Conservation (phyloP, 306 rosid genomes). For the Crataegus laevigata region DNA sequence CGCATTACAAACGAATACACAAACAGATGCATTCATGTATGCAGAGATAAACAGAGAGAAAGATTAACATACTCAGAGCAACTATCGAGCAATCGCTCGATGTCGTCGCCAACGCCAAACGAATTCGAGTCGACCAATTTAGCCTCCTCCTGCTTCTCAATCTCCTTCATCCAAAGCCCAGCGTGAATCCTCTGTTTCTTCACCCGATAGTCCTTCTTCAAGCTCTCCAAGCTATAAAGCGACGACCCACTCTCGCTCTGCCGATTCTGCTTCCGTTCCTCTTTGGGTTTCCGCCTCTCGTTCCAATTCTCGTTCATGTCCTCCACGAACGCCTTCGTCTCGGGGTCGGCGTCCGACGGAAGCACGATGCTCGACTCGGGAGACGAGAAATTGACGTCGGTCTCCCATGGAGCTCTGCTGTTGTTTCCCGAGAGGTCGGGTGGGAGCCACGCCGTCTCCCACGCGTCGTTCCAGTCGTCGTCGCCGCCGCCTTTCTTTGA, state of each 20-base stretch:
- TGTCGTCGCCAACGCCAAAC: conserved; percentile 48
- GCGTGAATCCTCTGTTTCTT: conserved; percentile 87
- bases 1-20: background rate
- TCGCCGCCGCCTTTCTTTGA: conserved; percentile 30
- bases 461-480: conserved; percentile 85
- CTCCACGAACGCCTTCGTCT: conserved; percentile 79
- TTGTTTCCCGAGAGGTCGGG: conserved; percentile 52
- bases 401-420: conserved; percentile 70
- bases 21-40: background rate
- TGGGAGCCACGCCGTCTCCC: conserved; percentile 96
- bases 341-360: conserved; percentile 45
- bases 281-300: conserved; percentile 50
- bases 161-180: conserved; percentile 87
- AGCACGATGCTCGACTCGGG: conserved; percentile 23
- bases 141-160: conserved; percentile 83
- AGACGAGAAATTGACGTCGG: conserved; percentile 54
- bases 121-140: conserved; percentile 44
- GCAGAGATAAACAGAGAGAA: background rate
- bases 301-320: conserved; percentile 89
- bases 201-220: conserved; percentile 84
- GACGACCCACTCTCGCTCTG: conserved; percentile 27
- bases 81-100: conserved; percentile 79
- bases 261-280: conserved; percentile 11
- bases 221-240: conserved; percentile 64
- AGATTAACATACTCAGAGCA: conserved; percentile 58